Conservation (phyloP, 2,329 filamentous ascomycete species). For the Pleurostoma richardsiae region DNA sequence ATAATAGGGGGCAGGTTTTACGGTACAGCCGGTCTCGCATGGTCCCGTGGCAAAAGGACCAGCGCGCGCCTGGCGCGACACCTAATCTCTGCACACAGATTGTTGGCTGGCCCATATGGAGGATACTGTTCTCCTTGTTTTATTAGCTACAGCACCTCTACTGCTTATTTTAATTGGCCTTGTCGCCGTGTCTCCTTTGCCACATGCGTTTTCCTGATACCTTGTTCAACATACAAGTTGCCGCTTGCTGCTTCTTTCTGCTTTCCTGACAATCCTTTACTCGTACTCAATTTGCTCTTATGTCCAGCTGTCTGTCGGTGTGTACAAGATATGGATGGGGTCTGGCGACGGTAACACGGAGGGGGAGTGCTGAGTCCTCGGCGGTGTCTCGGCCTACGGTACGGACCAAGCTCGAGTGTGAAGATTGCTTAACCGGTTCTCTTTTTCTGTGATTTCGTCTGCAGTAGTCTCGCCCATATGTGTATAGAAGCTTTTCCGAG, state of each 20-base stretch:
- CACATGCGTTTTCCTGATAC: slow-evolving; percentile 42
- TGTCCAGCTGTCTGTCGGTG: slow-evolving; percentile 1
- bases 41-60: slow-evolving; percentile 26
- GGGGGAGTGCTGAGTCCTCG: neutral
- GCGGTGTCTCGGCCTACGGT: neutral
- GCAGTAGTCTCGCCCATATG: too few species aligned
- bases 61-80: slow-evolving; percentile 26
- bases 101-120: slow-evolving; percentile 49
- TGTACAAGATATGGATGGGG: slow-evolving; percentile 8
- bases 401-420: neutral
- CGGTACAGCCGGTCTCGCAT: slow-evolving; percentile 28
- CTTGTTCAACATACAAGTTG: slow-evolving; percentile 53
- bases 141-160: slow-evolving; percentile 40
- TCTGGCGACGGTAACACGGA: neutral
- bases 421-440: neutral
- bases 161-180: slow-evolving; percentile 30
- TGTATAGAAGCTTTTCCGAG: neutral
- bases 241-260: slow-evolving; percentile 8
- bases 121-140: slow-evolving; percentile 36
- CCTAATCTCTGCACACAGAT: slow-evolving; percentile 38
- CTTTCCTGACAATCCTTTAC: slow-evolving; percentile 6
- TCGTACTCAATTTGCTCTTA: slow-evolving; percentile 4
- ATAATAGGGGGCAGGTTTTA: slow-evolving; percentile 35
- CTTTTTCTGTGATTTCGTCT: neutral
- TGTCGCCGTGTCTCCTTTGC: slow-evolving; percentile 16